These are phyloP conservation scores for Trichoderma afroharzianum DNA, from an alignment of 2,329 filamentous ascomycete genomes.

Conservation along the genomic window DNA sequence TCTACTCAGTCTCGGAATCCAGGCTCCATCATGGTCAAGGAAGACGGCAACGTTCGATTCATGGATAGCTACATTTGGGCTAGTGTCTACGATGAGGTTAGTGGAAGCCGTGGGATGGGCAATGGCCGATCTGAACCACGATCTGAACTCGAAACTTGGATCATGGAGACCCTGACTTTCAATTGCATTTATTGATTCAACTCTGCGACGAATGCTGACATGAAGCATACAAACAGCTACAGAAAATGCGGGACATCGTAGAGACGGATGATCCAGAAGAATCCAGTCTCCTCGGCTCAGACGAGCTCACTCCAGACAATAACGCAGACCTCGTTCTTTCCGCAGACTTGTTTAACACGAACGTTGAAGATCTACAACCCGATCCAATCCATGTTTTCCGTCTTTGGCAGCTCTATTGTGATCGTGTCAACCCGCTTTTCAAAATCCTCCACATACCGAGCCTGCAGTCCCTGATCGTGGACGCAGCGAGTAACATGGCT, in stretches of 20 bases:
- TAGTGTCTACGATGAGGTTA: constrained; percentile 54
- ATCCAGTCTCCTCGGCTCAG: constrained; percentile 45
- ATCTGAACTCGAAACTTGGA: not conserved
- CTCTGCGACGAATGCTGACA: not conserved
- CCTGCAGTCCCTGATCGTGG: constrained; percentile 61
- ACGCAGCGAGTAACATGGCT: constrained; percentile 55
- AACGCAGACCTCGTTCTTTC: constrained; percentile 49
- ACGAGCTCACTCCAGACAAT: constrained; percentile 49
- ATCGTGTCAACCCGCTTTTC: constrained; percentile 70
- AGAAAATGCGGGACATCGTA: constrained; percentile 57
- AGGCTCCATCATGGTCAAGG: constrained; percentile 51
- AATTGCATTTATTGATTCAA: constrained; percentile 19
- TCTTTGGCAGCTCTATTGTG: constrained; percentile 71
- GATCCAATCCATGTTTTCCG: constrained; percentile 62
- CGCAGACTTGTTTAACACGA: constrained; percentile 38
- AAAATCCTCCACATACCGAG: constrained; percentile 71
- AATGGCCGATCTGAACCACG: not conserved
- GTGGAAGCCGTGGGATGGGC: constrained; percentile 21
- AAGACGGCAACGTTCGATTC: constrained; percentile 53
- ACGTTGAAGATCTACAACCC: constrained; percentile 56
- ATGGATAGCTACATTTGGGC: constrained; percentile 55
- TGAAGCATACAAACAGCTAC: constrained; percentile 39
- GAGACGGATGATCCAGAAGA: constrained; percentile 49
- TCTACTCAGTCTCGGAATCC: constrained; percentile 40
- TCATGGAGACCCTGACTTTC: not conserved